Conservation (phyloP, 371 early-diverging fungal genomes). For the Mortierella sp. region DNA sequence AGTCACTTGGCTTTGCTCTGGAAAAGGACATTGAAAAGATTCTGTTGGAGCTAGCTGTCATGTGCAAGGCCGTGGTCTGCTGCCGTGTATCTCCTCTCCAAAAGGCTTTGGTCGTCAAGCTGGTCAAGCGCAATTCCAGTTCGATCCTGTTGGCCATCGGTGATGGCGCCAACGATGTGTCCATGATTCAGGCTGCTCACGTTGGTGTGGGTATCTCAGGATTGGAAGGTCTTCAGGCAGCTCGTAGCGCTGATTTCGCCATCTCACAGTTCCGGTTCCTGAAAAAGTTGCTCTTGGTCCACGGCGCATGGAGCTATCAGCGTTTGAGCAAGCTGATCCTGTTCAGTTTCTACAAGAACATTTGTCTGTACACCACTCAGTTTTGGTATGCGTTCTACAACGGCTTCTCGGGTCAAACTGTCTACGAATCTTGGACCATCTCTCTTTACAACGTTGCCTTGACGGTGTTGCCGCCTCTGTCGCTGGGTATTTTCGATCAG, state of each 20-base stretch:
- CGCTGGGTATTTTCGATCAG: conserved; percentile 87
- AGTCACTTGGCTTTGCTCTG: conserved; percentile 68
- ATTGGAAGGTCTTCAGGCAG: conserved; percentile 87
- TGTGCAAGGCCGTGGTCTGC: conserved; percentile 83
- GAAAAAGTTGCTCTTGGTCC: conserved; percentile 76
- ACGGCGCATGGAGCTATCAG: conserved; percentile 84
- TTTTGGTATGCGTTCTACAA: conserved; percentile 75
- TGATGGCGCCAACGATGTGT: conserved; percentile 97
- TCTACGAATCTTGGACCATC: conserved; percentile 83
- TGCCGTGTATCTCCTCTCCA: conserved; percentile 95
- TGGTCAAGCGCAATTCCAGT: conserved; percentile 66
- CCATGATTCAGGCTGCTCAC: conserved; percentile 92
- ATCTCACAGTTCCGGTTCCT: conserved; percentile 85
- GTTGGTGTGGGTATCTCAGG: conserved; percentile 91
- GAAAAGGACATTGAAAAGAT: conserved; percentile 60
- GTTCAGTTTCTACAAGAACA: conserved; percentile 87
- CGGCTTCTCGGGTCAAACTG: conserved; percentile 83
- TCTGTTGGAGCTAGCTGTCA: conserved; percentile 68
- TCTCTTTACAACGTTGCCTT: conserved; percentile 87
- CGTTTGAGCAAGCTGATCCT: conserved; percentile 77
- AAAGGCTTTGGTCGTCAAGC: conserved; percentile 87
- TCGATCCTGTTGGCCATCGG: conserved; percentile 89
- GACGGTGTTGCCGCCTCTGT: conserved; percentile 81
- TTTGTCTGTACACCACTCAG: conserved; percentile 75
- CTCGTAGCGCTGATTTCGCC: conserved; percentile 84